Evolutionary conservation across 1,284 basidiomycete genomes (phyloP).

Genomic region (Ceratobasidium sp.): DNA sequence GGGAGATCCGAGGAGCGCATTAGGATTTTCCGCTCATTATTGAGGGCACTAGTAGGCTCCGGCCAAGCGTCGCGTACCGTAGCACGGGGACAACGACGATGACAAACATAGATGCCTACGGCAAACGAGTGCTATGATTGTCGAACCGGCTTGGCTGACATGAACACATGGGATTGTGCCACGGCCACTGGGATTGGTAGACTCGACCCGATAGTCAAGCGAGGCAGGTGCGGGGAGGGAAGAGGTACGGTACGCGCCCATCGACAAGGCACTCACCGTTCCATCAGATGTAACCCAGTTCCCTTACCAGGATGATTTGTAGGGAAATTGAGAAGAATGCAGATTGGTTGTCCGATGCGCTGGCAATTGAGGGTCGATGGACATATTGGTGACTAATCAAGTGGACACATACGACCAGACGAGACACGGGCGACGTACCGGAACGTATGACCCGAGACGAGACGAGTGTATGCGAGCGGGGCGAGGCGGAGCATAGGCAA

Average conservation of each 20-base stretch:
- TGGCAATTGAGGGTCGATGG: constrained; percentile 1
- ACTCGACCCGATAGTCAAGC: background rate
- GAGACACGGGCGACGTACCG: constrained; percentile 10
- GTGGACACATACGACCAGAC: background rate
- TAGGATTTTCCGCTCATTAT: too few species aligned
- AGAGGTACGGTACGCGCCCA: background rate
- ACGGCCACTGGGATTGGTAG: background rate
- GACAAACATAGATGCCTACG: background rate
- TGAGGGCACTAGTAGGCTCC: too few species aligned
- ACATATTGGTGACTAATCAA: background rate
- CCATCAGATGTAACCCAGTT: constrained; percentile 3
- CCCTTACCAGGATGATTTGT: background rate
- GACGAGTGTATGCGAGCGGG: background rate
- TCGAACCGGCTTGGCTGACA: background rate
- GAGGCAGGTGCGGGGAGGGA: background rate
- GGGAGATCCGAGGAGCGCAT: background rate
- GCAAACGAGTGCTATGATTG: background rate
- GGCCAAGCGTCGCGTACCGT: too few species aligned
- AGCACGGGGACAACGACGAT: background rate
- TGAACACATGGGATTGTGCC: background rate
- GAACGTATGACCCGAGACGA: constrained; percentile 24
- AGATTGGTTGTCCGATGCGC: constrained; percentile 2
- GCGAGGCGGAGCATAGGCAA: background rate
- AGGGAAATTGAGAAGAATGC: background rate
- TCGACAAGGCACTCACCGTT: background rate